These are phyloP conservation scores for Rubroshorea leprosula DNA, from an alignment of 345 rosid species.

Conservation along the genomic window DNA sequence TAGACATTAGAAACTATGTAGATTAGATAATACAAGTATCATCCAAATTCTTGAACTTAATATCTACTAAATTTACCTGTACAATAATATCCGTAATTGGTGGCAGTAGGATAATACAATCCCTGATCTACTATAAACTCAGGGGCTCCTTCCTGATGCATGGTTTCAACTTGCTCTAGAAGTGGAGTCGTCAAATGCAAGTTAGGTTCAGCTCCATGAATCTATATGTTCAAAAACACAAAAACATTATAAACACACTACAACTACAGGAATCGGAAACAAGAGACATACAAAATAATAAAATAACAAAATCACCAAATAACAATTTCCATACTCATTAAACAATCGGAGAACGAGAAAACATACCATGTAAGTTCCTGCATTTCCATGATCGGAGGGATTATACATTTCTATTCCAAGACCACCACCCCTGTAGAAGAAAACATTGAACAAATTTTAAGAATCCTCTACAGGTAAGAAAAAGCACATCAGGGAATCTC, in stretches of 20 bases:
- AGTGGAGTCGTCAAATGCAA: slow-evolving; percentile 28
- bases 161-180: slow-evolving; percentile 46
- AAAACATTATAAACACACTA: background rate
- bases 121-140: slow-evolving; percentile 74
- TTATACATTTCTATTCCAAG: slow-evolving; percentile 38
- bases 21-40: background rate
- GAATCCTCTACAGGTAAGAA: background rate
- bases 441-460: background rate
- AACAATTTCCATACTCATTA: background rate
- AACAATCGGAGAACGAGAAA: background rate
- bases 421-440: slow-evolving; percentile 27
- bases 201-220: slow-evolving; percentile 41
- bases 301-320: background rate
- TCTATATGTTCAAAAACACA: slow-evolving; percentile 16
- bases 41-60: background rate
- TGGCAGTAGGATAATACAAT: slow-evolving; percentile 62
- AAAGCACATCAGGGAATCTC: too few species aligned
- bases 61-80: slow-evolving; percentile 47
- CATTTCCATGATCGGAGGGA: slow-evolving; percentile 28
- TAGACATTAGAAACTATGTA: background rate
- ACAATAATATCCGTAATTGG: slow-evolving; percentile 82
- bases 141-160: slow-evolving; percentile 78
- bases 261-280: slow-evolving; percentile 1
- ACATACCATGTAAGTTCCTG: slow-evolving; percentile 31
- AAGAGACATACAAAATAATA: background rate